Percentiles rank a stretch among this genome's conserved stretches.
These are phyloP conservation scores for Blastobotrys proliferans DNA, from an alignment of 1,139 yeast species.

Conservation along the genomic window DNA sequence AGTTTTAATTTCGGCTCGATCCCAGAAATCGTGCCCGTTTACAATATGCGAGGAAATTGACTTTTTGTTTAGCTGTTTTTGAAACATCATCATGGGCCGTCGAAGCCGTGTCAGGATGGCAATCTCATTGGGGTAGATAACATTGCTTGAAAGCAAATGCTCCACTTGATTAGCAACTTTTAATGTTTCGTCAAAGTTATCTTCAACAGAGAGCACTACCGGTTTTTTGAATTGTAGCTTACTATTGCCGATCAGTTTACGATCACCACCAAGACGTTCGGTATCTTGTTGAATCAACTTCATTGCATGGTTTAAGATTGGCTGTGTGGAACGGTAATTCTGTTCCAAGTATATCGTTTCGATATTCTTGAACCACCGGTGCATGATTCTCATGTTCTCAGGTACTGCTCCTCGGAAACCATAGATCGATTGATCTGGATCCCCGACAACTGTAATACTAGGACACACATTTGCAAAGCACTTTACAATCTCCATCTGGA, in stretches of 20 bases:
- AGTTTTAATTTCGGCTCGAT: constrained; percentile 60
- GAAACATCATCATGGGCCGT: constrained; percentile 55
- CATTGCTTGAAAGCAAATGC: constrained; percentile 27
- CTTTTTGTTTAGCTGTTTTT: constrained; percentile 51
- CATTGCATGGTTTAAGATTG: constrained; percentile 64
- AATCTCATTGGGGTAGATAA: constrained; percentile 51
- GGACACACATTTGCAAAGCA: constrained; percentile 46
- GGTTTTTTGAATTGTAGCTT: constrained; percentile 33
- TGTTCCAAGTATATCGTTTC: constrained; percentile 49
- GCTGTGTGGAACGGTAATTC: constrained; percentile 77
- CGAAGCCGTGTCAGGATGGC: constrained; percentile 69
- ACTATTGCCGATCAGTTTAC: constrained; percentile 15
- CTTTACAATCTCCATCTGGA: constrained; percentile 68
- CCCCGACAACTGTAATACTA: constrained; percentile 86
- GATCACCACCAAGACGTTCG: constrained; percentile 16
- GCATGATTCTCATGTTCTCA: constrained; percentile 62
- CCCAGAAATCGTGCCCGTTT: constrained; percentile 79
- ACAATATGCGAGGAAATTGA: constrained; percentile 63
- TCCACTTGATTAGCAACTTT: constrained; percentile 54
- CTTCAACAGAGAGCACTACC: constrained; percentile 40
- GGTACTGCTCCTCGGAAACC: constrained; percentile 80
- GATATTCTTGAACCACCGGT: constrained; percentile 39
- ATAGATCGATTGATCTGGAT: constrained; percentile 93
- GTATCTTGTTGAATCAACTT: constrained; percentile 59
- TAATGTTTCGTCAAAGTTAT: constrained; percentile 51